These are phyloP conservation scores for Yamadazyma ubonensis DNA, from an alignment of 805 yeast genomes.

Conservation along the genomic window DNA sequence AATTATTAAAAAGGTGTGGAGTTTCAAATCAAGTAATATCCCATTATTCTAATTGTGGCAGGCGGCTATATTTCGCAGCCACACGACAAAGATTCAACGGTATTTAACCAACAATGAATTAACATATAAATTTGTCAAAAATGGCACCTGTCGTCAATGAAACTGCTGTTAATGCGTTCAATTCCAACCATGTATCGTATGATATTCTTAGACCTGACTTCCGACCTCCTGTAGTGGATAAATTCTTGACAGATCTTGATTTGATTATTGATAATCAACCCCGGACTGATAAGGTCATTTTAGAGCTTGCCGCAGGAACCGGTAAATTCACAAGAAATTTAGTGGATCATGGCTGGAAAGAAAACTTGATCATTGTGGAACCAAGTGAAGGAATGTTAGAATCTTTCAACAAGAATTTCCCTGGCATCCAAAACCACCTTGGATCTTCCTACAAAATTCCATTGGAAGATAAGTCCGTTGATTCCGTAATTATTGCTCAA, in stretches of 20 bases:
- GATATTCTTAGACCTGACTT: slow-evolving; percentile 55
- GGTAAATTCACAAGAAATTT: slow-evolving; percentile 58
- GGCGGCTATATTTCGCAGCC: not conserved
- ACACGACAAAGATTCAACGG: no score
- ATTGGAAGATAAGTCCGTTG: slow-evolving; percentile 41
- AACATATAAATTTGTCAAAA: not conserved
- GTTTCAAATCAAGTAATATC: not conserved
- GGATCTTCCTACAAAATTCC: slow-evolving; percentile 53
- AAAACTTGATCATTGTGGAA: slow-evolving; percentile 47
- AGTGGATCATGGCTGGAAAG: slow-evolving; percentile 36
- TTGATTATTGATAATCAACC: slow-evolving; percentile 22
- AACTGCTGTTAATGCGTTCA: slow-evolving; percentile 49
- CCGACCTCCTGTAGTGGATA: slow-evolving; percentile 38
- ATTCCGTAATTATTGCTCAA: slow-evolving; percentile 55
- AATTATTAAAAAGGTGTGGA: not conserved
- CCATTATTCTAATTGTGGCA: not conserved
- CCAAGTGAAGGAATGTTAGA: slow-evolving; percentile 59
- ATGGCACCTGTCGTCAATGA: slow-evolving; percentile 21
- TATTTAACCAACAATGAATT: no score
- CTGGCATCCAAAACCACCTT: slow-evolving; percentile 26
- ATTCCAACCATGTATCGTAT: slow-evolving; percentile 50
- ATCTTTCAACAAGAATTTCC: slow-evolving; percentile 47
- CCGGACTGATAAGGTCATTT: slow-evolving; percentile 24
- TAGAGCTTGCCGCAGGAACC: slow-evolving; percentile 63
- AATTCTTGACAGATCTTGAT: slow-evolving; percentile 39